These are phyloP conservation scores for Epichloe festucae DNA, from an alignment of 2,329 filamentous ascomycete genomes.

Conservation along the genomic window DNA sequence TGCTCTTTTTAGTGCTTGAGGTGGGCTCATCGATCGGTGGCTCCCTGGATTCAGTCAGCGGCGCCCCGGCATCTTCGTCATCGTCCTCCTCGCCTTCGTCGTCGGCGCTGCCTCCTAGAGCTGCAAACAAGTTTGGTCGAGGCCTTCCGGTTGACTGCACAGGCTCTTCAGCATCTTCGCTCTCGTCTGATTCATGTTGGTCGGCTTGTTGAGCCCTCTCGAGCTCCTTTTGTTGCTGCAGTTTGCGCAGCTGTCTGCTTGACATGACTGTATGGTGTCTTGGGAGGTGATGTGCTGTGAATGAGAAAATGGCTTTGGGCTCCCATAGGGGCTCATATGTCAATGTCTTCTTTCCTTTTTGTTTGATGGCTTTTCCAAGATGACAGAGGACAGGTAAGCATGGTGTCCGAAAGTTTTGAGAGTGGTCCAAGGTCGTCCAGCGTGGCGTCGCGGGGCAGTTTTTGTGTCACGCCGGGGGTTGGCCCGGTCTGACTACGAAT, in stretches of 20 bases:
- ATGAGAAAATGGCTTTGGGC: not conserved
- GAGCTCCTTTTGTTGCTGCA: conserved; percentile 37
- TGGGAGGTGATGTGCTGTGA: no score
- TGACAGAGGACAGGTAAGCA: not conserved
- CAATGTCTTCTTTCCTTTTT: not conserved
- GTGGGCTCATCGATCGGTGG: conserved; percentile 13
- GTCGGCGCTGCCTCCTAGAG: conserved; percentile 32
- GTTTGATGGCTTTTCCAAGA: no score
- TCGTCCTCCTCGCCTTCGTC: conserved; percentile 22
- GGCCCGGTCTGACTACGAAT: not conserved
- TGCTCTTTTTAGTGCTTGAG: conserved; percentile 19
- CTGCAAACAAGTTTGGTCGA: conserved; percentile 37
- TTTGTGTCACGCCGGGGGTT: conserved; percentile 5
- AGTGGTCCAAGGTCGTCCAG: not conserved
- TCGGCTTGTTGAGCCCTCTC: conserved; percentile 14
- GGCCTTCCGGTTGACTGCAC: conserved; percentile 20
- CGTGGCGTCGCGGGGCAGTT: not conserved
- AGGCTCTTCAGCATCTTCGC: conserved; percentile 20
- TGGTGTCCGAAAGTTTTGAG: not conserved
- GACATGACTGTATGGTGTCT: conserved; percentile 26
- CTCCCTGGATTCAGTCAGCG: conserved; percentile 11
- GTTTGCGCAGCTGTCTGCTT: conserved; percentile 37
- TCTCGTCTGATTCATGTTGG: conserved; percentile 13
- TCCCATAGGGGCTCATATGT: not conserved
- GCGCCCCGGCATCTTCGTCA: conserved; percentile 19